A percentile compares a stretch with the other conserved stretches of the same genome.
phyloP scores from a whole-genome alignment of 441 rosid genomes.

The Aquilaria agallochum region DNA sequence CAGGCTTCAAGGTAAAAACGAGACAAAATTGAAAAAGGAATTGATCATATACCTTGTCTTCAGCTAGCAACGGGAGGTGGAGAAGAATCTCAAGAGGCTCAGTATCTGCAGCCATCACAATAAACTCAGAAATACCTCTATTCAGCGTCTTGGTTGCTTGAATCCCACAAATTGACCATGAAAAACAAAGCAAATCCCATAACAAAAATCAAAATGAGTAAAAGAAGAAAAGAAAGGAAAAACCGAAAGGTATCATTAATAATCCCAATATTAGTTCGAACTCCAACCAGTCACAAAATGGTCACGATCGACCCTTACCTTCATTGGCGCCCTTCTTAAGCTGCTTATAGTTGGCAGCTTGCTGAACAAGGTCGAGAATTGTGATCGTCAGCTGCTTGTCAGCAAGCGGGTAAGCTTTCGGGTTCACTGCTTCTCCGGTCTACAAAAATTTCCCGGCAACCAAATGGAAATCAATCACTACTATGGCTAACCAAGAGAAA shows the following conservation, averaged over 20 bases:
- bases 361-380: conserved; percentile 88
- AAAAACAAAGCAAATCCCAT: conserved; percentile 2
- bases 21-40: not conserved
- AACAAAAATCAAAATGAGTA: not conserved
- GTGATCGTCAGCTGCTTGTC: conserved; percentile 74
- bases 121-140: conserved; percentile 88
- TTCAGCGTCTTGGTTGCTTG: conserved; percentile 90
- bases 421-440: conserved; percentile 81
- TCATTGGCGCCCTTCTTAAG: conserved; percentile 97
- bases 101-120: conserved; percentile 93
- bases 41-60: conserved; percentile 59
- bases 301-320: conserved; percentile 37
- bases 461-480: not conserved
- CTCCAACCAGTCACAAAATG: not conserved
- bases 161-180: conserved; percentile 4
- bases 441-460: conserved; percentile 19
- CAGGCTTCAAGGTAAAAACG: not conserved
- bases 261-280: too few species aligned
- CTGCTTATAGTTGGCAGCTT: conserved; percentile 93
- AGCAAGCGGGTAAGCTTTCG: conserved; percentile 90
- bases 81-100: conserved; percentile 93
- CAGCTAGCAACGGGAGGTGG: conserved; percentile 88
- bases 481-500: too few species aligned
- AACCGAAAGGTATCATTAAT: not conserved
- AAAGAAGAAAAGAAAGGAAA: not conserved